A percentile compares a stretch with the other conserved stretches of the same genome.
These are phyloP conservation scores for Diaporthe aspalathi DNA, from an alignment of 2,329 filamentous ascomycete species.

Conservation along the genomic window DNA sequence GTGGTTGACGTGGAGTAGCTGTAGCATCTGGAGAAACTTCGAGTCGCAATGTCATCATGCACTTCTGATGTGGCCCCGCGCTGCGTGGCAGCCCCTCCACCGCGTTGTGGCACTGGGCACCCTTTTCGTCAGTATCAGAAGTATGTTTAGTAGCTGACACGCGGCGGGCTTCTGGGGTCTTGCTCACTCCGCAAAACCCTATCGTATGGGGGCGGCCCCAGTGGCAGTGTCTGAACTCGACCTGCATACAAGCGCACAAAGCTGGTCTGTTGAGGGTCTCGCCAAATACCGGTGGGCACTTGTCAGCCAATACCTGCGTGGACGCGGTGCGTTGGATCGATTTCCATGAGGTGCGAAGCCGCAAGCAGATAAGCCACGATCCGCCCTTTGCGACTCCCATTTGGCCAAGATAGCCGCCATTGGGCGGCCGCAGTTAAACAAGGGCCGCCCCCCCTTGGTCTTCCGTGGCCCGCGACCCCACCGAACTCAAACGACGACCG, in stretches of 20 bases:
- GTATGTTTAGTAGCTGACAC: constrained; percentile 7
- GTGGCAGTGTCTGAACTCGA: not conserved
- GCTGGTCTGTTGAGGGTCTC: constrained; percentile 24
- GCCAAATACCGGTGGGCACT: constrained; percentile 24
- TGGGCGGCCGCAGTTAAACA: constrained; percentile 30
- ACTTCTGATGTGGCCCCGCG: constrained; percentile 17
- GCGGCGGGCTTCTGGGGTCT: constrained; percentile 5
- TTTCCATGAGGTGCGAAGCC: constrained; percentile 22
- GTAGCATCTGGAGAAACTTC: constrained; percentile 27
- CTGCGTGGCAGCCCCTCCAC: constrained; percentile 25
- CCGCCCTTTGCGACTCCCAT: constrained; percentile 17
- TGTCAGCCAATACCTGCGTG: constrained; percentile 30
- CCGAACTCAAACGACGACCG: constrained; percentile 25
- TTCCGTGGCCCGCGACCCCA: constrained; percentile 33
- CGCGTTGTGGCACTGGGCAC: constrained; percentile 9
- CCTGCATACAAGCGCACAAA: constrained; percentile 17
- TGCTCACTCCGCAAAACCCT: constrained; percentile 3
- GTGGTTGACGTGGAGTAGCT: constrained; percentile 26
- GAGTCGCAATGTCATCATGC: constrained; percentile 24
- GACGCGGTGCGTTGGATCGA: constrained; percentile 12
- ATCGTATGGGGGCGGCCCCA: not conserved
- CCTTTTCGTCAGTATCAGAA: not conserved
- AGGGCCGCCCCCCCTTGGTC: constrained; percentile 22
- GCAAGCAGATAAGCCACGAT: constrained; percentile 30
- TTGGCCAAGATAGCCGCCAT: constrained; percentile 35